Conservation (phyloP, 2,329 filamentous ascomycete genomes). For the Cordyceps sp. region DNA sequence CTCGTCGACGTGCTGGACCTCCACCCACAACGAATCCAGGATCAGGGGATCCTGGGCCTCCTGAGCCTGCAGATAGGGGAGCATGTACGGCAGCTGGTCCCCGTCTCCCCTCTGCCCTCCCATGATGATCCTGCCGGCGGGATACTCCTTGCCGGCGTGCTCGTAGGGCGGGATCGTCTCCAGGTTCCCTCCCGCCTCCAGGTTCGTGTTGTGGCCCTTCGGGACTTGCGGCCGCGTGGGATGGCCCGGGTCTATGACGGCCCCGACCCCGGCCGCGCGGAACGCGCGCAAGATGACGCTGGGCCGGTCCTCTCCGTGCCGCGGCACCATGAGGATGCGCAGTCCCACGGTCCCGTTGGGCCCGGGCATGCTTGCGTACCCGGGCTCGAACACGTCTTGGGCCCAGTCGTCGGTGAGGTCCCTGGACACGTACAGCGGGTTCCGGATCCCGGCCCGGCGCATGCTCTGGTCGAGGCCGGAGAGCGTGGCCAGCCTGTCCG, state of each 20-base stretch:
- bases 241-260: constrained; percentile 4
- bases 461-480: background rate
- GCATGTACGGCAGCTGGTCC: background rate
- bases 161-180: constrained; percentile 19
- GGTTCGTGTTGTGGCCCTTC: background rate
- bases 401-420: constrained; percentile 15
- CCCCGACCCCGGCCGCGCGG: constrained; percentile 9
- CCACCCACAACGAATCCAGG: constrained; percentile 11
- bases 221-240: background rate
- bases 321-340: constrained; percentile 6
- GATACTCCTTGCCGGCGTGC: constrained; percentile 6
- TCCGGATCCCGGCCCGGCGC: background rate
- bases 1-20: constrained; percentile 10
- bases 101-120: constrained; percentile 3
- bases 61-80: constrained; percentile 11
- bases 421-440: constrained; percentile 6
- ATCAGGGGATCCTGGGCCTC: constrained; percentile 16
- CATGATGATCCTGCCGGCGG: constrained; percentile 7
- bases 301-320: background rate
- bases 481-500: constrained; percentile 1
- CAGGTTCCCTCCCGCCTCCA: constrained; percentile 14
- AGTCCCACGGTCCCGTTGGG: constrained; percentile 14
- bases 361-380: constrained; percentile 19
- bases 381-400: constrained; percentile 21
- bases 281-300: background rate